Percentiles rank a stretch among this genome's conserved stretches.
Conservation (phyloP, 306 rosid species). For the Cucurbita pepo region DNA sequence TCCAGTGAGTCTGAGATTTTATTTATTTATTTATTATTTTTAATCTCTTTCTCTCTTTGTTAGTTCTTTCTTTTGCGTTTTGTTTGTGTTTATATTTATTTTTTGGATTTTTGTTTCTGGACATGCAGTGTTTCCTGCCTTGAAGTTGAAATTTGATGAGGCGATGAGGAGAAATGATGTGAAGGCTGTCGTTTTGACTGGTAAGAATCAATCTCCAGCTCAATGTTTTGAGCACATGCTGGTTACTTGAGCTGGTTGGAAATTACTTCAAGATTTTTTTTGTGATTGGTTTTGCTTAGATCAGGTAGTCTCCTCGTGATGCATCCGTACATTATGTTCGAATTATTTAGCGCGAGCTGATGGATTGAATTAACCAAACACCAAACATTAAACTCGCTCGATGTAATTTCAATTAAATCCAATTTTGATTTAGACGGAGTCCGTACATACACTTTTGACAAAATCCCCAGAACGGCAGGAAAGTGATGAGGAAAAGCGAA, state of each 20-base stretch:
- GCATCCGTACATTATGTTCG: not conserved
- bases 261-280: not conserved
- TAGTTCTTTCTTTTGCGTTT: not conserved
- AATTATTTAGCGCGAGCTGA: not conserved
- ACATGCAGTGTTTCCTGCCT: conserved; percentile 33
- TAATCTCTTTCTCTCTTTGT: not conserved
- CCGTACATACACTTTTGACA: not conserved
- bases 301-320: not conserved
- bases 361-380: not conserved
- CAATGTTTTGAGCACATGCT: not conserved
- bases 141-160: conserved; percentile 65
- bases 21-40: not conserved
- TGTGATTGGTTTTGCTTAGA: not conserved
- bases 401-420: not conserved
- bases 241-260: not conserved
- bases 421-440: not conserved
- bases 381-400: not conserved
- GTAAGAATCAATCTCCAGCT: conserved; percentile 18
- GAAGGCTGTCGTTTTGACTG: conserved; percentile 76
- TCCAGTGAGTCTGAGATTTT: conserved; percentile 27
- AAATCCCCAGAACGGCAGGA: not conserved
- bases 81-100: not conserved
- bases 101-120: not conserved
- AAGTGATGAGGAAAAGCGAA: not conserved
- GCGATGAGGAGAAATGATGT: conserved; percentile 73